Conservation (phyloP, 805 yeast species). For the Komagataella phaffii region DNA sequence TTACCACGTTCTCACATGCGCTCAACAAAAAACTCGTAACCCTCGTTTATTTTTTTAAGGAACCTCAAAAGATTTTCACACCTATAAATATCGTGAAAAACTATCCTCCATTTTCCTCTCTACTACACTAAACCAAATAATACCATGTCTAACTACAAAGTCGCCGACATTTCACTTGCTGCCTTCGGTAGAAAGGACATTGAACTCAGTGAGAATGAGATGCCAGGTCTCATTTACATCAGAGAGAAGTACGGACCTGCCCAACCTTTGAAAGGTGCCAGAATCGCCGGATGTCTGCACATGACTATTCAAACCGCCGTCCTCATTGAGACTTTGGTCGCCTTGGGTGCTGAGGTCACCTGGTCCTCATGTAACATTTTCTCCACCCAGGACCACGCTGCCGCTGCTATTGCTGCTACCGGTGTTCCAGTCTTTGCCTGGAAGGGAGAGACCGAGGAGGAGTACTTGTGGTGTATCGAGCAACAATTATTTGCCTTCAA, state of each 20-base stretch:
- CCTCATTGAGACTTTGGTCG: slow-evolving; percentile 91
- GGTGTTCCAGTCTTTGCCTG: slow-evolving; percentile 99
- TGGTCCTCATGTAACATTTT: slow-evolving; percentile 99
- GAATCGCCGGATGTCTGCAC: slow-evolving; percentile 98
- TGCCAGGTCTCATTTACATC: slow-evolving; percentile 99
- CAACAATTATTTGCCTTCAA: slow-evolving; percentile 98
- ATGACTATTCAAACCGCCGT: slow-evolving; percentile 99
- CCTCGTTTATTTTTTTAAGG: background rate
- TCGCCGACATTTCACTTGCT: slow-evolving; percentile 95
- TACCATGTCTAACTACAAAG: slow-evolving; percentile 55
- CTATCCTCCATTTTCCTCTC: background rate
- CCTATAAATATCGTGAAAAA: background rate
- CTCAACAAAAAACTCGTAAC: background rate
- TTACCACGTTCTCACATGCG: background rate
- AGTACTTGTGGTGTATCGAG: slow-evolving; percentile 98
- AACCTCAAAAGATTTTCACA: background rate
- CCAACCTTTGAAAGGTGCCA: slow-evolving; percentile 96
- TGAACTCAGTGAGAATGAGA: slow-evolving; percentile 96
- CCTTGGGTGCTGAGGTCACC: slow-evolving; percentile 98
- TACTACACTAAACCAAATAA: background rate
- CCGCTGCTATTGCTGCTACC: slow-evolving; percentile 98
- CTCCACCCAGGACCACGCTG: slow-evolving; percentile 99
- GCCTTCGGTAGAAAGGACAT: slow-evolving; percentile 99
- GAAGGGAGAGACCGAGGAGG: slow-evolving; percentile 99
- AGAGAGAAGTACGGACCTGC: slow-evolving; percentile 81